Conservation (phyloP, 1,284 basidiomycete genomes). For the Athelia psychrophila region DNA sequence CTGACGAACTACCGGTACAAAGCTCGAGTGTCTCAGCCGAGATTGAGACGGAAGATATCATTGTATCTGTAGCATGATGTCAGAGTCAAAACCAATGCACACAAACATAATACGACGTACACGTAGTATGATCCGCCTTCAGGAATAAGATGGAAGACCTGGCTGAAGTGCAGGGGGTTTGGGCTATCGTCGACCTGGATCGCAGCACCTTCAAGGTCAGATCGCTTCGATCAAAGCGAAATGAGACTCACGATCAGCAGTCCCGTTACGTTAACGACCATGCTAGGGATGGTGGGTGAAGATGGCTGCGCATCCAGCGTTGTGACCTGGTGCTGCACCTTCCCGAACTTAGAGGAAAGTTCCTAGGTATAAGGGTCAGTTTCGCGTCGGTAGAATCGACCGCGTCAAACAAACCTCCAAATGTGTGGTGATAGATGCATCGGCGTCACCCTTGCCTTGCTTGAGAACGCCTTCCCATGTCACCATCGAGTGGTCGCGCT, state of each 20-base stretch:
- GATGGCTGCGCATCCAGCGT: constrained; percentile 93
- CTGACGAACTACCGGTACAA: no score
- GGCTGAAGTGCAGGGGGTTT: constrained; percentile 86
- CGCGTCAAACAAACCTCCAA: constrained; percentile 55
- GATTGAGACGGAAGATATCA: constrained; percentile 89
- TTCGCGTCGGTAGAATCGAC: constrained; percentile 5
- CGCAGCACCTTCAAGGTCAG: neutral
- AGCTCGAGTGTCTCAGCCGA: constrained; percentile 38
- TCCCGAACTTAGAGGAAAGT: constrained; percentile 17
- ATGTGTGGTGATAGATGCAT: constrained; percentile 70
- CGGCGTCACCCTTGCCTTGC: constrained; percentile 41
- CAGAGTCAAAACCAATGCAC: constrained; percentile 2
- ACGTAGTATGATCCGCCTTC: constrained; percentile 84
- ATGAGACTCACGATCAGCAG: constrained; percentile 62
- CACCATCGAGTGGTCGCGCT: constrained; percentile 89
- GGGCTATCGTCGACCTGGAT: constrained; percentile 73
- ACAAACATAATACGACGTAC: constrained; percentile 40
- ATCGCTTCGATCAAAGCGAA: constrained; percentile 7
- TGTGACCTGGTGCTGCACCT: constrained; percentile 80
- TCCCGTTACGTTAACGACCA: constrained; percentile 91
- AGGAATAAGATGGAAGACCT: constrained; percentile 88
- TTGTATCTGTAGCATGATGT: constrained; percentile 52
- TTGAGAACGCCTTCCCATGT: constrained; percentile 77
- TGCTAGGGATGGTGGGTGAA: constrained; percentile 51
- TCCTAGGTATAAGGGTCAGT: constrained; percentile 50